Evolutionary conservation across 257 asterid species (phyloP), one percentile per base, ranked within the genome.

Genomic region (Plectranthus barbatus): DNA sequence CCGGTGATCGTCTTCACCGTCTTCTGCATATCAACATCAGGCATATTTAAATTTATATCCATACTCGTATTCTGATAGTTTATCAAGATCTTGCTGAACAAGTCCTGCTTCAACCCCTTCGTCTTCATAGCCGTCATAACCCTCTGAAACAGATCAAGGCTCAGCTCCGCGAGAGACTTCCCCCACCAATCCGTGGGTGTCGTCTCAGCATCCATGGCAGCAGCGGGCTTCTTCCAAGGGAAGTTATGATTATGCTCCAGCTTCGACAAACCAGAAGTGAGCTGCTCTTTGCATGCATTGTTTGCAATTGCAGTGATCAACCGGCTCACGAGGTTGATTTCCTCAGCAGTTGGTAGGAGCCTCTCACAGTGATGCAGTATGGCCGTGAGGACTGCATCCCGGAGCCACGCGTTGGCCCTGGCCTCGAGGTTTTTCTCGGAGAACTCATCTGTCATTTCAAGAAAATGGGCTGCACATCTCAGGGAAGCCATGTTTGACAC

Each of bases 101-200:
- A 72, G 17, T 91, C 96, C 84, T 84, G 98, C 49, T 86, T 91
- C 46, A 91, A 73, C 4, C 98, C 98, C 61, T 88, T 91, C 0
- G 81, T 70, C 65, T 86, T 91, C 31, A 91, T 84, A 3, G 95
- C 89, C 1, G 87, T 70, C 2, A 91, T 12, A 48, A 91, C 96
- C 66, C 93, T 80, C 15, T 79, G 86, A 39, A 91, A 91, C 59
- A 83, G 83, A 64, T 88, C 98, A 2, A 91, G 95, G 69, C 60
- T 83, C 69, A 91, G 65, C 73, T 72, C 44, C 0, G 82, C 29
- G 12, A 91, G 82, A 0, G 84, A 78, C 68, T 84, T 86, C 24
- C 98, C 98, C 98, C 98, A 88, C 95, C 95, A 91, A 71, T 84
- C 88, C n/a, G n/a, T n/a, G 0, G 92, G 82, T n/a, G n/a, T n/a